Evolutionary conservation across 1,284 basidiomycete genomes (phyloP), one percentile per base, ranked within the genome.

Genomic region (Veloboletus limbatus): DNA sequence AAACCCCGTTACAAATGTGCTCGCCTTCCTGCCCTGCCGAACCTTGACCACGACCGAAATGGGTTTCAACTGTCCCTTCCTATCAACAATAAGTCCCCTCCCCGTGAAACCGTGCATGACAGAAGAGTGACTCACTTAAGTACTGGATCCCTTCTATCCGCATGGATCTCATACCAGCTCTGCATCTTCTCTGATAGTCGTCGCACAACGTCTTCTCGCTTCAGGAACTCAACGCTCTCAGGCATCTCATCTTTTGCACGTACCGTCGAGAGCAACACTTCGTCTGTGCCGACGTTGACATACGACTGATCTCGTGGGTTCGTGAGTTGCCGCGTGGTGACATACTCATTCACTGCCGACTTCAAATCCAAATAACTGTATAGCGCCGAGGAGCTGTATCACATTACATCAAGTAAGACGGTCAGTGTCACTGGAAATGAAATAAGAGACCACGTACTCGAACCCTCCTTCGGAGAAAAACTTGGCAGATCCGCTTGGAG

Each of bases 1-100:
- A 52, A 89, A 86, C 0, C 85, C 84, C 0, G 82, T 81, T 34
- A 93, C 74, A 38, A 88, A 69, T 3, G 92, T 96, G 40, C 79
- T 81, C 18, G 82, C 79, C 66, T 89, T 88, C 35, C 84, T 74
- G 4, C 89, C 88, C 61, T 88, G 85, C 18, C 90, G 75, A 16
- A 80, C 70, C 69, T 90, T 92, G 42, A 81, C 75, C 4, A 71
- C 64, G 16, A 95, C 75, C 6, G 77, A 76, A 38, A 95, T 78
- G 0, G 87, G 82, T 43, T 78, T 79, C 35, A 92, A 64, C 9
- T 72, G 65, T 10, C 92, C 91, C 66, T 93, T 94, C 69, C 89
- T 92, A 56, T 22, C 30, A 17, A 30, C 13, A 18, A 40, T 54
- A 13, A 55, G 22, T 28, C 26, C 17, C 21, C 17, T 10, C 16